A percentile compares a stretch with the other conserved stretches of the same genome.
Evolutionary conservation across 176 grass and related monocot species (phyloP).

Genomic region (Cocos nucifera): DNA sequence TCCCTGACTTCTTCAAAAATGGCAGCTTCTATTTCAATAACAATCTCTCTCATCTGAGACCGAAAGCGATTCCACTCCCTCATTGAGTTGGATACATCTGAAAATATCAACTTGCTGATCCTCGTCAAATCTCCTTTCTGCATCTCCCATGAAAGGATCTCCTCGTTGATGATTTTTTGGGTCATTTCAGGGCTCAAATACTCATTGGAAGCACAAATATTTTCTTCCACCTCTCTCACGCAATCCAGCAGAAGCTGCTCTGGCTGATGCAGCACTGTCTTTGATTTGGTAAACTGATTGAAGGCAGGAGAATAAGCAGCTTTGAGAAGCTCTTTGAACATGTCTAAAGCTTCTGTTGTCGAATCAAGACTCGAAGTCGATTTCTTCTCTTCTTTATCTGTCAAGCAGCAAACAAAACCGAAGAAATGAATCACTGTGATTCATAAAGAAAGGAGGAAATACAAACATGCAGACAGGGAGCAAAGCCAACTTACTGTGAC

Average conservation of each 20-base stretch:
- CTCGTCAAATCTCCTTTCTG: background rate
- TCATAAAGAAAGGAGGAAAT: too few species aligned
- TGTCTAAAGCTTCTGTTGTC: conserved; percentile 31
- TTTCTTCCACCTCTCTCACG: background rate
- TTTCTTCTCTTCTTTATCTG: conserved; percentile 24
- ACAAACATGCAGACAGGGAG: too few species aligned
- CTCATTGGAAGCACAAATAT: background rate
- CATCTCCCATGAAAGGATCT: background rate
- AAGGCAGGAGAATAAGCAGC: conserved; percentile 40
- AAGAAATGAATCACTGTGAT: too few species aligned
- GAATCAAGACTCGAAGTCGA: conserved; percentile 5
- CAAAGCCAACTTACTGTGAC: conserved; percentile 10
- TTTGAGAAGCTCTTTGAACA: conserved; percentile 59
- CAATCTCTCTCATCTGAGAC: conserved; percentile 13
- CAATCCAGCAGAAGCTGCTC: background rate
- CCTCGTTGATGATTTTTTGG: background rate
- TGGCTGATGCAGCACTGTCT: conserved; percentile 8
- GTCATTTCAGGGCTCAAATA: background rate
- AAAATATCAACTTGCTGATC: conserved; percentile 2
- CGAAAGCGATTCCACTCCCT: conserved; percentile 8
- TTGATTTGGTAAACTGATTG: conserved; percentile 23
- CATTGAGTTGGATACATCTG: conserved; percentile 4
- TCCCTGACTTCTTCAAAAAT: conserved; percentile 19
- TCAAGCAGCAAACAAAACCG: too few species aligned
- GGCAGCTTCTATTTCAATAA: conserved; percentile 2